Evolutionary conservation across 331 rosid genomes (phyloP), one percentile per base, ranked within the genome.

Genomic region (Rhamnella rubrinervis): DNA sequence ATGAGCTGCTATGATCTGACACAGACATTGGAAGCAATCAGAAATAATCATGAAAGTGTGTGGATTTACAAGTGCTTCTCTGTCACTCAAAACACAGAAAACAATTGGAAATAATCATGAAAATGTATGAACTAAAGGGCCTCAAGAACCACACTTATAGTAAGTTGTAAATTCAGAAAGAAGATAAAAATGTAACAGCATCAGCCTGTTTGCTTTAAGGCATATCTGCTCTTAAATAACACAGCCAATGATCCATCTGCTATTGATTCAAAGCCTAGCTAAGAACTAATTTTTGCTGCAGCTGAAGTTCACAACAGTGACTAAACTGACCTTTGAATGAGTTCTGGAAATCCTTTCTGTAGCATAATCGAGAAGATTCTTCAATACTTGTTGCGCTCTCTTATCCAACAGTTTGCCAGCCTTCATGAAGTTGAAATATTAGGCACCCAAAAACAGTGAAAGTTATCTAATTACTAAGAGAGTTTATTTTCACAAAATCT

Each of bases 351-450:
- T 71, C 82, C 64, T 49, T 7, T 83, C 82, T 64, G 88, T 74
- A 26, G 95, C 84, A 50, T 73, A 80, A 74, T 88, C 96, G 14
- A 87, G 80, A 68, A 90, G 72, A 69, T 59, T 59, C 71, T 81
- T 90, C 67, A 90, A 78, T 7, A 90, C 71, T 17, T 58, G 59
- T 67, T 61, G 76, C 47, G 92, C 95, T 57, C 78, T 79, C 69
- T 67, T 83, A 75, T 81, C 78, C 80, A 88, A 76, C 89, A 72
- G 63, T 35, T 8, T 59, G 2, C 56, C 64, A 23, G 67, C 56
- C 40, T 58, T 8, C 63, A 18, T 17, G 53, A 65, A 58, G 2
- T 41, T 11, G 58, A 18, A 55, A 53, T 50, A 67, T 44, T 53
- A 28, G 61, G 14, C 21, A n/a, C 56, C 40, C 46, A 62, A 26